Evolutionary conservation across 2,329 filamentous ascomycete species (phyloP).

Genomic region (Xylariaceae sp.): DNA sequence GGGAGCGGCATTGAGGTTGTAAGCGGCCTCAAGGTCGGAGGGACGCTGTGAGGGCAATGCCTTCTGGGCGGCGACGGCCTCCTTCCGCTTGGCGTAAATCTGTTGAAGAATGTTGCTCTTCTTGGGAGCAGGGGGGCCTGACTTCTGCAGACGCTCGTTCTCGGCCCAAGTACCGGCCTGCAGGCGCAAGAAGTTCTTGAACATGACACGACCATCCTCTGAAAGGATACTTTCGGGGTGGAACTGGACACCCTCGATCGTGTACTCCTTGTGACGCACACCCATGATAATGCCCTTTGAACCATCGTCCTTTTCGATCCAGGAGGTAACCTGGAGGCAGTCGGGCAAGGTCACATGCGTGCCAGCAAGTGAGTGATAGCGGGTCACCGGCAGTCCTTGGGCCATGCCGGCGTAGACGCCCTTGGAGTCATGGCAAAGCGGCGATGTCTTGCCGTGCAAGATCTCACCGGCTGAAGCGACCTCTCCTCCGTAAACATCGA

Average conservation of each 20-base stretch:
- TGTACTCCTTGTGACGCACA: conserved; percentile 83
- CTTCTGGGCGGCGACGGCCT: conserved; percentile 74
- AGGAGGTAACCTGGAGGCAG: conserved; percentile 84
- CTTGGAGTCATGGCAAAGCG: conserved; percentile 79
- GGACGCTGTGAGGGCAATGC: conserved; percentile 77
- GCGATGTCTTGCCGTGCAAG: conserved; percentile 93
- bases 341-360: conserved; percentile 82
- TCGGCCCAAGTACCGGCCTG: conserved; percentile 88
- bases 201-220: conserved; percentile 79
- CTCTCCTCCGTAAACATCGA: conserved; percentile 84
- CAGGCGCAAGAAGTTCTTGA: conserved; percentile 85
- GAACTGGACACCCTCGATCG: conserved; percentile 95
- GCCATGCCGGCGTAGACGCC: conserved; percentile 84
- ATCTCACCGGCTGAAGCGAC: conserved; percentile 94
- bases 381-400: conserved; percentile 78
- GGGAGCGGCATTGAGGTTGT: conserved; percentile 77
- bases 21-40: conserved; percentile 78
- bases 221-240: conserved; percentile 97
- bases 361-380: conserved; percentile 94
- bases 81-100: conserved; percentile 79
- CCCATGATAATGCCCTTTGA: conserved; percentile 91
- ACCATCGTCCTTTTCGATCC: conserved; percentile 72
- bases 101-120: conserved; percentile 83
- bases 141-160: conserved; percentile 55
- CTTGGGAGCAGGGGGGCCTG: conserved; percentile 41